Evolutionary conservation across 331 rosid genomes (phyloP), one percentile per base, ranked within the genome.

Genomic region (Malus hybrid): DNA sequence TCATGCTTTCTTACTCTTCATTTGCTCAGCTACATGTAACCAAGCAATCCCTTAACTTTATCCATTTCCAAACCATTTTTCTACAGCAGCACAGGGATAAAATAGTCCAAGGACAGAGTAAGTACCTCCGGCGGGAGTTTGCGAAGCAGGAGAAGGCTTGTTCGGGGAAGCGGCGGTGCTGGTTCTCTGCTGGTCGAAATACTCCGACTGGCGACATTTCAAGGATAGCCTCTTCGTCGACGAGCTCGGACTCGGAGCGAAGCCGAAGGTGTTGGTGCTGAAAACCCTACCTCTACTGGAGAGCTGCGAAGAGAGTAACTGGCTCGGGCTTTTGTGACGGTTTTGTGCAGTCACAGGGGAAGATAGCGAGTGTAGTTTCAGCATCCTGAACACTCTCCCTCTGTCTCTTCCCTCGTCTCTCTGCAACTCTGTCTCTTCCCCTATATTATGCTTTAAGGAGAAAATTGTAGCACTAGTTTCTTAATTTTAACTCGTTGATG

Each of bases 201-300:
- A 81, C 67, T 87, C 88, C 14, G 93, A 88, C 73, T 84, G 87
- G 74, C 88, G 90, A 62, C 90, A 91, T 82, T 83, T 91, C 34
- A 89, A 24, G 13, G 87, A 67, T 54, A 82, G 81, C 5, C 42
- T 57, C 78, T 78, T 85, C 44, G 39, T 50, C 20, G 67, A 16
- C 10, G 52, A 52, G 42, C 59, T n/a, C 20, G 69, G 81, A 27
- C 54, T 70, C 27, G 73, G 73, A 65, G 76, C 82, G 65, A 73
- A 81, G 32, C 81, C 80, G n/a, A 67, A 61, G 76, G 67, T 48
- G 65, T 34, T 71, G 79, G 83, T 67, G 24, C 64, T 69, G 14
- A 81, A 74, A 46, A 74, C 67, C 44, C 11, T 44, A 64, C 71
- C 28, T 69, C 73, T 80, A 61, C 82, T 54, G 57, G 64, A 29